Evolutionary conservation across 805 yeast species (phyloP), one percentile per base, ranked within the genome.

Genomic region (Monosporozyma siamensis): DNA sequence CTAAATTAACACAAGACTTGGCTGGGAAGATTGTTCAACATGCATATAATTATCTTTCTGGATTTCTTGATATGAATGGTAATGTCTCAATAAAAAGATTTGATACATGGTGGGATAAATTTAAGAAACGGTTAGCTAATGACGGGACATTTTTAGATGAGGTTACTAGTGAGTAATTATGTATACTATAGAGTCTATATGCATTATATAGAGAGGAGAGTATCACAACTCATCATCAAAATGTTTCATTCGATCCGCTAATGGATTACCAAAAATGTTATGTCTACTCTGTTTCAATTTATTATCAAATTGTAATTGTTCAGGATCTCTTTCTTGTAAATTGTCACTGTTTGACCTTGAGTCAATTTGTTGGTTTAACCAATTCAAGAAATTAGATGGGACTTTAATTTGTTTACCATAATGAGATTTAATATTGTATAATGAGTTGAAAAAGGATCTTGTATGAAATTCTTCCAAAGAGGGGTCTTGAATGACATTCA

Each of bases 21-120:
- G 96, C 97, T 1, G 85, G 83, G 47, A 85, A 84, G 58, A 87
- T 92, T 44, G 94, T 92, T 17, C 80, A 80, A 30, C 87, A 92
- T 61, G 97, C 97, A 1, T 92, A 90, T 64, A 89, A 92, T 58
- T 92, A 75, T 58, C 64, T 90, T 39, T 78, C 94, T 2, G 85
- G 97, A n/a, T 90, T 89, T 58, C 74, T 87, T 6, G 95, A 87
- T 55, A 59, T 67, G 4, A 69, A 74, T 18, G 95, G 95, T 2
- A 85, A 78, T 51, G 96, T 90, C 3, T 82, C 89, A 3, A 84
- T 90, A 56, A 84, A 81, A 55, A 82, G 78, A 34, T 90, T 90
- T 54, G 94, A 90, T 58, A 81, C 75, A 32, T 90, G 98, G 98
- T 86, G 98, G 98, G 80, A 74, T 49, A 89, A 87, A 63, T 90